Conservation (phyloP, 1,284 basidiomycete species). For the Termitomyces sp. region DNA sequence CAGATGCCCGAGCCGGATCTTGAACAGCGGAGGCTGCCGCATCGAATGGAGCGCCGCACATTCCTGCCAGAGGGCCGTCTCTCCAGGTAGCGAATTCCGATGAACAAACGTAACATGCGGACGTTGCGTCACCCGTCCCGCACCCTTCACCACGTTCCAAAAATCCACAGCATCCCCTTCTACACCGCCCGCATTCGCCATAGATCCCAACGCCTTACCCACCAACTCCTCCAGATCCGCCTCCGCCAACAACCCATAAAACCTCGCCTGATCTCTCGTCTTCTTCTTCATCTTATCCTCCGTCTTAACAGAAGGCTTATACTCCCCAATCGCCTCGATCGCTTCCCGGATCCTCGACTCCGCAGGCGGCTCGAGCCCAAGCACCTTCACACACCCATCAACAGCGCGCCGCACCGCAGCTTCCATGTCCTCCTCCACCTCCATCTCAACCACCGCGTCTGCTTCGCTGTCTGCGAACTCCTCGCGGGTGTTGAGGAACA, state of each 20-base stretch:
- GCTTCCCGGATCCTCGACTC: conserved; percentile 59
- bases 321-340: conserved; percentile 48
- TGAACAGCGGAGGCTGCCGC: conserved; percentile 48
- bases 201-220: conserved; percentile 22
- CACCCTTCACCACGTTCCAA: conserved; percentile 45
- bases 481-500: conserved; percentile 68
- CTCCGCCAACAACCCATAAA: conserved; percentile 77
- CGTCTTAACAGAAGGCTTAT: conserved; percentile 38
- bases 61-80: conserved; percentile 58
- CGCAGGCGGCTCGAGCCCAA: conserved; percentile 50
- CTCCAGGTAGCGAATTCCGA: conserved; percentile 48
- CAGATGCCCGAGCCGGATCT: conserved; percentile 58
- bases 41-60: conserved; percentile 49
- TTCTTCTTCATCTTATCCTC: conserved; percentile 33
- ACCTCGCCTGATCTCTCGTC: conserved; percentile 39
- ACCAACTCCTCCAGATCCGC: conserved; percentile 54
- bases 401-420: conserved; percentile 57
- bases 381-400: conserved; percentile 46
- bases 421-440: conserved; percentile 40
- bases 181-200: conserved; percentile 9
- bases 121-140: conserved; percentile 47
- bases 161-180: conserved; percentile 27
- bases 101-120: conserved; percentile 93
- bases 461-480: conserved; percentile 65
- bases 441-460: conserved; percentile 70